Conservation (phyloP, 83 land plant species). For the Picea abies region DNA sequence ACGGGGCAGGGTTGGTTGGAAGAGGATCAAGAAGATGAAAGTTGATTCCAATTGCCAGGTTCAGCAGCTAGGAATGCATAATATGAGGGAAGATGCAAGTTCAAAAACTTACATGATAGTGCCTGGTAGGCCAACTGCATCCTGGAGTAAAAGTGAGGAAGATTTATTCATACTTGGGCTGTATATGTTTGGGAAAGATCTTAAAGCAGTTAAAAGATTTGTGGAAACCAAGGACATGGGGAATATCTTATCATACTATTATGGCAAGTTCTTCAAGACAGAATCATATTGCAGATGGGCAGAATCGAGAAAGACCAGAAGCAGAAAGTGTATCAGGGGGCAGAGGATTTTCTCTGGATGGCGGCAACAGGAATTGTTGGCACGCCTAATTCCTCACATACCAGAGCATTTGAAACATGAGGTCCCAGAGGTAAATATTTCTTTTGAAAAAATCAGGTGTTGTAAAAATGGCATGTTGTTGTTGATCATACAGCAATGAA, state of each 20-base stretch:
- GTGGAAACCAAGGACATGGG: too few species aligned
- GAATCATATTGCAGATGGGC: too few species aligned
- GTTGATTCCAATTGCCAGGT: background rate
- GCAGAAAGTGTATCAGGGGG: conserved; percentile 44
- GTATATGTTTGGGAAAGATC: too few species aligned
- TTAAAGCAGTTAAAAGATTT: too few species aligned
- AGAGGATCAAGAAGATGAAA: background rate
- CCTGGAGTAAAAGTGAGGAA: conserved; percentile 51
- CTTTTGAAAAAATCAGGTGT: background rate
- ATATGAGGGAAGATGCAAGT: background rate
- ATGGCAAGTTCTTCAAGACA: too few species aligned
- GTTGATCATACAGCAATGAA: background rate
- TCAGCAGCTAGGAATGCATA: background rate
- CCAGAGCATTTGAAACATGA: conserved; percentile 33
- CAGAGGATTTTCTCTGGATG: conserved; percentile 51
- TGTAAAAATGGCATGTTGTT: background rate
- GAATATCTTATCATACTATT: too few species aligned
- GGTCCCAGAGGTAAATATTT: conserved; percentile 43
- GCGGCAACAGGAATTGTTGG: conserved; percentile 61
- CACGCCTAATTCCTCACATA: conserved; percentile 39
- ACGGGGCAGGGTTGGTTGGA: background rate
- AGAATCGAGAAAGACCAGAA: background rate
- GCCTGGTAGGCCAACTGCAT: conserved; percentile 29
- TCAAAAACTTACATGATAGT: conserved; percentile 21
- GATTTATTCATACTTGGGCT: background rate